Evolutionary conservation across 495 filamentous ascomycete species (phyloP).

Genomic region (Trichoderma asperelloides): DNA sequence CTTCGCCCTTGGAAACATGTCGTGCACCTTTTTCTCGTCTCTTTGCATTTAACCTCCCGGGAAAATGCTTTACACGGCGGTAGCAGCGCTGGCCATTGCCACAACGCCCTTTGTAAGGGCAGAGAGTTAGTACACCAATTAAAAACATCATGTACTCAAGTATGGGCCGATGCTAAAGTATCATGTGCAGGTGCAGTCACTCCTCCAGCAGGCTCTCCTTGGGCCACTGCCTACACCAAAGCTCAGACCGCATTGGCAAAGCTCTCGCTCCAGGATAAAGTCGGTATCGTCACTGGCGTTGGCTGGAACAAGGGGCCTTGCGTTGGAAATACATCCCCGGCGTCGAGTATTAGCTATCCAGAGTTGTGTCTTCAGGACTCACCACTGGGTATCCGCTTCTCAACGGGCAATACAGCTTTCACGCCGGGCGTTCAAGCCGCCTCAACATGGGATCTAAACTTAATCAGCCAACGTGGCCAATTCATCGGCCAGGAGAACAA

Average conservation of each 20-base stretch:
- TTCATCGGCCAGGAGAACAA: slow-evolving; percentile 64
- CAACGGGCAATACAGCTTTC: slow-evolving; percentile 33
- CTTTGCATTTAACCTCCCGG: not conserved
- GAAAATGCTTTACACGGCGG: not conserved
- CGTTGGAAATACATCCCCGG: slow-evolving; percentile 53
- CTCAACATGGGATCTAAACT: slow-evolving; percentile 75
- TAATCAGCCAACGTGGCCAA: slow-evolving; percentile 63
- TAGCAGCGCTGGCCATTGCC: not conserved
- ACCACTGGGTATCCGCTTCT: slow-evolving; percentile 43
- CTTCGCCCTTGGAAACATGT: not conserved
- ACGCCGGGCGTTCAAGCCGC: slow-evolving; percentile 38
- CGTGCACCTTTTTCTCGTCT: not conserved
- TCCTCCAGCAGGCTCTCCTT: slow-evolving; percentile 16
- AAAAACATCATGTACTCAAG: not conserved
- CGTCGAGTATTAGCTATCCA: slow-evolving; percentile 46
- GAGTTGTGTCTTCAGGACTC: slow-evolving; percentile 52
- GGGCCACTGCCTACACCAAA: slow-evolving; percentile 49
- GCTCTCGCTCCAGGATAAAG: slow-evolving; percentile 49
- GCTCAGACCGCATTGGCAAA: slow-evolving; percentile 44
- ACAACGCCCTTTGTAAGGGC: not conserved
- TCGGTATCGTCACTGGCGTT: slow-evolving; percentile 52
- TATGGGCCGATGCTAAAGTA: not conserved
- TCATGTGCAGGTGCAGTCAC: not conserved
- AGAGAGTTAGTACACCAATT: not conserved
- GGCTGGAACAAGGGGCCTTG: slow-evolving; percentile 59